phyloP scores from a whole-genome alignment of 768 basidiomycete genomes.

The Tricholoma matsutake region DNA sequence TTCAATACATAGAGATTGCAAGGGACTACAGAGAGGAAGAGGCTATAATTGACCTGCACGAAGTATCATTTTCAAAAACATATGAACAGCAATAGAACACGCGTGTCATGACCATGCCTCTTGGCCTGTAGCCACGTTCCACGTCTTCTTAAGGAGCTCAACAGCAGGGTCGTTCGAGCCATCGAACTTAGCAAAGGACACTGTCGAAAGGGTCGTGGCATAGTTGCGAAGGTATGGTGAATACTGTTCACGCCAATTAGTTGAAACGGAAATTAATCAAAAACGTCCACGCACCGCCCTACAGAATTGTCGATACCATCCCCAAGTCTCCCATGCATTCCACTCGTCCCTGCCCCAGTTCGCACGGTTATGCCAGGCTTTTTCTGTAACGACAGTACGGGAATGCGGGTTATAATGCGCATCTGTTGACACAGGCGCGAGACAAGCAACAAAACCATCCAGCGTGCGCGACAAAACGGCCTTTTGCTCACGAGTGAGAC shows the following conservation, averaged over 20 bases:
- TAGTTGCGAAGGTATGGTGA: slow-evolving; percentile 78
- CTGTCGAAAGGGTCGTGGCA: slow-evolving; percentile 62
- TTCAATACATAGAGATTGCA: neutral
- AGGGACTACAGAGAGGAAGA: neutral
- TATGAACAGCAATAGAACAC: neutral
- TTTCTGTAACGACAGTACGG: slow-evolving; percentile 56
- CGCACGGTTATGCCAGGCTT: slow-evolving; percentile 67
- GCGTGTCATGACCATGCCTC: slow-evolving; percentile 22
- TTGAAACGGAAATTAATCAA: neutral
- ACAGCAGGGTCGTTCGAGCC: slow-evolving; percentile 54
- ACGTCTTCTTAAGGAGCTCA: slow-evolving; percentile 59
- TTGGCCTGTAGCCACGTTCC: slow-evolving; percentile 69
- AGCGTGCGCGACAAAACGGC: slow-evolving; percentile 68
- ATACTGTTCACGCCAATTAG: slow-evolving; percentile 45
- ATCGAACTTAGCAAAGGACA: slow-evolving; percentile 67
- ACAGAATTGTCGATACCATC: slow-evolving; percentile 90
- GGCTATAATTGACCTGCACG: neutral
- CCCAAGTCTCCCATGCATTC: slow-evolving; percentile 86
- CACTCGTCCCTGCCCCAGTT: slow-evolving; percentile 75
- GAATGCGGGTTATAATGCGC: slow-evolving; percentile 48
- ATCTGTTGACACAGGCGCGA: slow-evolving; percentile 44
- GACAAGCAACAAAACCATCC: slow-evolving; percentile 69
- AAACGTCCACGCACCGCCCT: slow-evolving; percentile 53
- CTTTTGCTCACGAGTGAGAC: slow-evolving; percentile 74
- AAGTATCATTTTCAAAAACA: neutral